Evolutionary conservation across 169 alveolate species (phyloP), one percentile per base, ranked within the genome.

Genomic region (Theileria annulata): DNA sequence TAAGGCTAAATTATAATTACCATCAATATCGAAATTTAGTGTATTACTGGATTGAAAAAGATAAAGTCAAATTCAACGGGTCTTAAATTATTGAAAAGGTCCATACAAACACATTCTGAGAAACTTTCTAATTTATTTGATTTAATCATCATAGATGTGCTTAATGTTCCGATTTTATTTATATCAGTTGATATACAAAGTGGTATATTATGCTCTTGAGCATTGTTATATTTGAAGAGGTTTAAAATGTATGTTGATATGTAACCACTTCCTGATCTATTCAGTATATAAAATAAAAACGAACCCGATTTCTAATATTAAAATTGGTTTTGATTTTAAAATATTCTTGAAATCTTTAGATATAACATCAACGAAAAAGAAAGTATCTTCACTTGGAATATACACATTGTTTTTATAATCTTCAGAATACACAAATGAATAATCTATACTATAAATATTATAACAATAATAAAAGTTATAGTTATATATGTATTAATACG

Each of bases 331-430:
- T 1, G 37, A 9, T 21, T 19, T 9, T 25, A n/a, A 10, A 47
- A 88, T 48, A 51, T 30, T 49, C 17, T 82, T 70, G 42, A 83
- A 66, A 19, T 90, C 94, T 23, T 67, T 56, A 42, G 81, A 77
- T 6, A 90, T 64, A 5, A 79, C 88, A 49, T 90, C 94, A 47
- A 71, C 75, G 48, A 86, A 90, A 6, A 87, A 66, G 71, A 86
- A 90, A 25, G 94, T 90, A 60, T 90, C 94, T 62, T 89, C 87
- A 71, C 91, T 75, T n/a, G 94, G 94, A 23, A 74, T 35, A 54
- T 90, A 90, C 42, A 82, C 91, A 23, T 71, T 66, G 4, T 73
- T 84, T 25, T 67, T 80, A 70, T 79, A 68, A 13, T 51, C 80
- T 25, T 77, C 79, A 62, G 58, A 72, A 17, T 63, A 74, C 30